A percentile compares a stretch with the other conserved stretches of the same genome.
Conservation (phyloP, 2,329 filamentous ascomycete species). For the Didymella segeticola region DNA sequence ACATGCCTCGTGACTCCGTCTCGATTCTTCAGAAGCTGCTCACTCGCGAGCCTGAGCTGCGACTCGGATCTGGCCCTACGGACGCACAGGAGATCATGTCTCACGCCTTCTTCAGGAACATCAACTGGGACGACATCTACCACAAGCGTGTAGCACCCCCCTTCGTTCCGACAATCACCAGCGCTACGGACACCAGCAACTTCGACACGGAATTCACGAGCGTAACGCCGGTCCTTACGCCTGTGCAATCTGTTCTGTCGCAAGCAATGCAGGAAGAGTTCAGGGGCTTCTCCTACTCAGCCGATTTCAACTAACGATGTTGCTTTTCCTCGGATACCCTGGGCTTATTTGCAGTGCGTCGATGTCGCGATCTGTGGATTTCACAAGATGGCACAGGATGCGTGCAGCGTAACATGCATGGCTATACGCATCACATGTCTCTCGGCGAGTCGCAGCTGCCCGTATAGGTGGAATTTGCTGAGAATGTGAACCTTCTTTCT, state of each 20-base stretch:
- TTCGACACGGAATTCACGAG: constrained; percentile 99
- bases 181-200: constrained; percentile 97
- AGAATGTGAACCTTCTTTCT: constrained; percentile 9
- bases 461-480: constrained; percentile 1
- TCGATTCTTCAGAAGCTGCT: constrained; percentile 97
- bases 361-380: background rate
- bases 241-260: constrained; percentile 94
- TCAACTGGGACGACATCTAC: constrained; percentile 99
- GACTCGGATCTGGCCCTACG: constrained; percentile 91
- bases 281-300: constrained; percentile 96
- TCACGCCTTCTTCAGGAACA: constrained; percentile 96
- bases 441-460: background rate
- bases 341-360: constrained; percentile 10
- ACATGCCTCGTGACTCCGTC: constrained; percentile 97
- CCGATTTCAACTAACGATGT: constrained; percentile 72
- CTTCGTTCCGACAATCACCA: constrained; percentile 89
- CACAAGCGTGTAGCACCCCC: constrained; percentile 90
- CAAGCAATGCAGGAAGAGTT: constrained; percentile 99
- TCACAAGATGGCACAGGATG: background rate
- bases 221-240: constrained; percentile 94
- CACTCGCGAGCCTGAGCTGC: constrained; percentile 90
- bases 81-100: constrained; percentile 99
- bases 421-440: background rate
- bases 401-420: background rate
- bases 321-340: constrained; percentile 30